Base-by-base conservation (phyloP, 495 filamentous ascomycete species). In the Aspergillus coremiiformis region DNA sequence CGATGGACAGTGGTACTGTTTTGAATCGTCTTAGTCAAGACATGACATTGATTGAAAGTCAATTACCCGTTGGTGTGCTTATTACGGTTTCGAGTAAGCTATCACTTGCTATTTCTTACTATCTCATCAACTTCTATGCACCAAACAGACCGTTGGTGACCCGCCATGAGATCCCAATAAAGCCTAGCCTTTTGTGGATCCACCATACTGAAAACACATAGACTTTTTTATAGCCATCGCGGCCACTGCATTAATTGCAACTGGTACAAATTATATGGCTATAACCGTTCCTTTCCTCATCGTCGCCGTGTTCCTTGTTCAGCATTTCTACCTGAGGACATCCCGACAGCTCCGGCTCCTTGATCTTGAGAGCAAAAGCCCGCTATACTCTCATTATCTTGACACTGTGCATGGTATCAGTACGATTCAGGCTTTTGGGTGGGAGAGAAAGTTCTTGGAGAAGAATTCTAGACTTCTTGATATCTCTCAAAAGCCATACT, bases 321-420 rank as follows among this genome's bases (percentile, higher is more conserved):
- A 35, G 12, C 32, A 35, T 15, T 64, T 72, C 35, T 83, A 83
- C 51, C 68, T 83, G 0, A 66, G 72, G 10, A 82, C 79, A 0
- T 78, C 75, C 3, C 68, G 72, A 12, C 78, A 79, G 53, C 53
- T 83, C 1, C 68, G 77, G 19, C 58, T 78, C 11, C 55, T 83
- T 2, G 78, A 81, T 49, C 67, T 78, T 8, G 72, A 78, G 47
- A 59, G 66, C 12, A 12, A 15, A 35, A 35, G 32, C 11, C 32
- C 32, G 4, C 12, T 35, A 10, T 35, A 35, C 12, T 35, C 32
- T 3, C 79, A 82, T 33, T 88, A 90, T 52, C 73, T 78, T 1
- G 80, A 82, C 5, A 76, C 79, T 0, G 70, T 89, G 7, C 75
- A 76, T 0, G 87, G 87, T 15, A 77, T 88, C 1, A 64, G 77